Conservation (phyloP, 2,329 filamentous ascomycete genomes). For the Ophiostoma triangulosporum region DNA sequence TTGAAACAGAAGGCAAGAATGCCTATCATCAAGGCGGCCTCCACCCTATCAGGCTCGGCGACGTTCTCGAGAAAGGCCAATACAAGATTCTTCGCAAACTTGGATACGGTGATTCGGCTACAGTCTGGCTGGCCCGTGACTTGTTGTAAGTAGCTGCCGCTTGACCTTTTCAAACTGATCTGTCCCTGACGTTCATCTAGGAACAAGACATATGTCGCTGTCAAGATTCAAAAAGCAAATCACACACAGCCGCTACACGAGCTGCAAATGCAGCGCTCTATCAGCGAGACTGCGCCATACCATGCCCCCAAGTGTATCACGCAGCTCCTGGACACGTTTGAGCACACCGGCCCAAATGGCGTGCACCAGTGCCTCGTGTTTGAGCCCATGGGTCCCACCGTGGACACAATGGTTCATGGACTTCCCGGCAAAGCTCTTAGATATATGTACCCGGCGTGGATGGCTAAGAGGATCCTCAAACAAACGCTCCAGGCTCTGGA, state of each 20-base stretch:
- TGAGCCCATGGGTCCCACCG: constrained; percentile 4
- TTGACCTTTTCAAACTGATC: too few species aligned
- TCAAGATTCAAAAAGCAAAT: neutral
- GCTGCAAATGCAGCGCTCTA: neutral
- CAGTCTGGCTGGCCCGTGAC: constrained; percentile 20
- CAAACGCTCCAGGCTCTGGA: neutral
- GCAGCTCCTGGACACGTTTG: neutral
- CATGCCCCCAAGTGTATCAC: neutral
- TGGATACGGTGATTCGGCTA: constrained; percentile 18
- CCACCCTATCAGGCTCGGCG: constrained; percentile 18
- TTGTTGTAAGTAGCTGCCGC: neutral
- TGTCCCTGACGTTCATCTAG: too few species aligned
- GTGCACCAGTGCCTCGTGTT: constrained; percentile 7
- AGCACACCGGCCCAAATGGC: constrained; percentile 1
- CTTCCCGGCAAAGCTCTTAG: neutral
- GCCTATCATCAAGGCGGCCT: constrained; percentile 15
- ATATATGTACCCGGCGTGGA: neutral
- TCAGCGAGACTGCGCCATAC: neutral
- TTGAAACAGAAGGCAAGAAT: too few species aligned
- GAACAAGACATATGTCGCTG: neutral
- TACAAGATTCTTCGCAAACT: constrained; percentile 20
- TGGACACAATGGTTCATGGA: neutral
- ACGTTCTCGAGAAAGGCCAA: constrained; percentile 16
- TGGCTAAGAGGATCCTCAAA: constrained; percentile 4
- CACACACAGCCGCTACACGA: neutral